Percentiles rank a stretch among this genome's conserved stretches.
Conservation (phyloP, 1,284 basidiomycete genomes). For the Cryptococcus floricola region DNA sequence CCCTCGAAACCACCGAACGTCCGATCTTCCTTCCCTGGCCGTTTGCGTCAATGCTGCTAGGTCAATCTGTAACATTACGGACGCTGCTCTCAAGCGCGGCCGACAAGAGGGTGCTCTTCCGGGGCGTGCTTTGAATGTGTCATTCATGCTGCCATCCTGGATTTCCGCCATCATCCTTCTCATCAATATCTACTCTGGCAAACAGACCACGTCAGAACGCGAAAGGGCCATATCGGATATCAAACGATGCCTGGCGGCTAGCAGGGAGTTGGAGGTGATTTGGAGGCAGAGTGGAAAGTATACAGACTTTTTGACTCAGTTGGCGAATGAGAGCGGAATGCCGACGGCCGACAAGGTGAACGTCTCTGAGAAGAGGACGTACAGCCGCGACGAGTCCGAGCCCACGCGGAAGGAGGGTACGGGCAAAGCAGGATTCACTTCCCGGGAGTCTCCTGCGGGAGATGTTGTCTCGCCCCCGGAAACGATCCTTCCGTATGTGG, state of each 20-base stretch:
- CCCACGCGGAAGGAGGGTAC: neutral
- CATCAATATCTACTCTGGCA: conserved; percentile 68
- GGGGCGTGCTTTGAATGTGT: conserved; percentile 44
- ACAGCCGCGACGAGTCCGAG: neutral
- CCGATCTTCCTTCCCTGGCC: conserved; percentile 62
- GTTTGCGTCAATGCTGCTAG: conserved; percentile 80
- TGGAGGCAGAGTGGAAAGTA: conserved; percentile 50
- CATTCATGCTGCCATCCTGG: conserved; percentile 53
- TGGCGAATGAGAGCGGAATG: conserved; percentile 18
- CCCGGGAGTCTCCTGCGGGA: too few species aligned
- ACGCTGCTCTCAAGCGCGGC: conserved; percentile 48
- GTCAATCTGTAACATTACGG: conserved; percentile 68
- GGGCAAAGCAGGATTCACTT: too few species aligned
- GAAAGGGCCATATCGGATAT: conserved; percentile 66
- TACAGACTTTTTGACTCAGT: conserved; percentile 35
- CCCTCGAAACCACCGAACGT: conserved; percentile 35
- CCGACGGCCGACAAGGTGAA: conserved; percentile 1
- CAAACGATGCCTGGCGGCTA: conserved; percentile 62
- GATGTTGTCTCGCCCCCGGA: too few species aligned
- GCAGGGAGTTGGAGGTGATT: conserved; percentile 56
- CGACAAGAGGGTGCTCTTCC: conserved; percentile 43
- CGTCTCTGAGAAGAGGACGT: conserved; percentile 9
- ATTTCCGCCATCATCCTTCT: conserved; percentile 65
- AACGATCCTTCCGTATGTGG: too few species aligned
- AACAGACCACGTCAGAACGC: conserved; percentile 58